Conservation (phyloP, 2,329 filamentous ascomycete genomes). For the Talaromyces islandicus region DNA sequence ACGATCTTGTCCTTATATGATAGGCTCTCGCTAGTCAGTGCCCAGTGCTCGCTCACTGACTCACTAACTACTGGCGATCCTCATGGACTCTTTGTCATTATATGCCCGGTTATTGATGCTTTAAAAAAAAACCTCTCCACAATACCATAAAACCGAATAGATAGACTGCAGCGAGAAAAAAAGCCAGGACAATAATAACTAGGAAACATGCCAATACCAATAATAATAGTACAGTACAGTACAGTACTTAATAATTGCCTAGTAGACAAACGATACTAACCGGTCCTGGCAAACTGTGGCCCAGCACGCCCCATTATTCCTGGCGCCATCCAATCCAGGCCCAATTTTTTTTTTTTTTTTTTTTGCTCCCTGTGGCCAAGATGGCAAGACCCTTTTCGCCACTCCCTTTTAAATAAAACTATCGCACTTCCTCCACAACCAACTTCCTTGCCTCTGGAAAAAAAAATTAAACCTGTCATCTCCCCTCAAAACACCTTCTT, state of each 20-base stretch:
- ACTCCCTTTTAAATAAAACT: slow-evolving; percentile 9
- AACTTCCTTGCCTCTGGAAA: background rate
- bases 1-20: background rate
- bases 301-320: background rate
- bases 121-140: background rate
- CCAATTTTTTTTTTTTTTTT: slow-evolving; percentile 3
- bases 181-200: background rate
- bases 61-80: background rate
- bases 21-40: background rate
- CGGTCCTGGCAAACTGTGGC: background rate
- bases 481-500: slow-evolving; percentile 10
- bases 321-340: background rate
- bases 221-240: background rate
- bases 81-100: background rate
- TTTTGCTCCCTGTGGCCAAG: background rate
- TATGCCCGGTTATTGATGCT: background rate
- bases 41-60: background rate
- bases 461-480: slow-evolving; percentile 13
- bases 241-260: background rate
- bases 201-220: background rate
- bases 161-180: background rate
- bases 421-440: background rate
- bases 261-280: background rate
- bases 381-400: slow-evolving; percentile 4
- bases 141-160: background rate